Evolutionary conservation across 441 rosid species (phyloP), one percentile per base, ranked within the genome.

Genomic region (Erysimum pusillum): DNA sequence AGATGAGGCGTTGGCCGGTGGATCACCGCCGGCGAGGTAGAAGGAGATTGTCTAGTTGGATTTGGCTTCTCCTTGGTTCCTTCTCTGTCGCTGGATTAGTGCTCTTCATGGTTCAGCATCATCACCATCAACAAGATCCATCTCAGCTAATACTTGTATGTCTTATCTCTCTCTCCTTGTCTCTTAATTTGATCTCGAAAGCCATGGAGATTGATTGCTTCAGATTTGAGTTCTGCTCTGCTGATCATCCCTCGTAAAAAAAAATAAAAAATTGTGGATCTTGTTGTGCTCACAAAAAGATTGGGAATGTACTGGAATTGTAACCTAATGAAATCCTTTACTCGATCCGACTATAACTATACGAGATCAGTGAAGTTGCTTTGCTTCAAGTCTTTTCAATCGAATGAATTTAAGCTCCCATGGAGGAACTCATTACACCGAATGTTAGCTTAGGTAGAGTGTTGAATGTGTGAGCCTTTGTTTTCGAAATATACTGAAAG

Each of bases 11-110:
- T 88, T 90, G 98, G 93, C 90, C 92, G 73, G 90, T 90, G 91
- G 97, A 90, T 42, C 80, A 81, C 89, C 93, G 98, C 95, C 97
- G 99, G 90, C 90, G 88, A 86, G 91, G 84, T 76, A 87, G 97
- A 64, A 88, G 97, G 97, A 93, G 84, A 83, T 73, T 91, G 22
- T 84, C 96, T 76, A 86, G 57, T 77, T 90, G 94, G 98, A 93
- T 95, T 87, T 90, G 92, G 92, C 82, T 76, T 79, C 87, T 93
- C 82, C 87, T 93, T 74, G 91, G 78, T 51, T 63, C 85, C 67
- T 96, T 90, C 79, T 83, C 86, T 63, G 44, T 86, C 66, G 99
- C 86, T 5, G 99, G 91, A 75, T 83, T 91, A 83, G 78, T 91
- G 65, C 85, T 93, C 78, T 93, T 96, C 79, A 82, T 87, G 63